Evolutionary conservation across 1,284 basidiomycete genomes (phyloP), one percentile per base, ranked within the genome.

Genomic region (Caloboletus firmus): DNA sequence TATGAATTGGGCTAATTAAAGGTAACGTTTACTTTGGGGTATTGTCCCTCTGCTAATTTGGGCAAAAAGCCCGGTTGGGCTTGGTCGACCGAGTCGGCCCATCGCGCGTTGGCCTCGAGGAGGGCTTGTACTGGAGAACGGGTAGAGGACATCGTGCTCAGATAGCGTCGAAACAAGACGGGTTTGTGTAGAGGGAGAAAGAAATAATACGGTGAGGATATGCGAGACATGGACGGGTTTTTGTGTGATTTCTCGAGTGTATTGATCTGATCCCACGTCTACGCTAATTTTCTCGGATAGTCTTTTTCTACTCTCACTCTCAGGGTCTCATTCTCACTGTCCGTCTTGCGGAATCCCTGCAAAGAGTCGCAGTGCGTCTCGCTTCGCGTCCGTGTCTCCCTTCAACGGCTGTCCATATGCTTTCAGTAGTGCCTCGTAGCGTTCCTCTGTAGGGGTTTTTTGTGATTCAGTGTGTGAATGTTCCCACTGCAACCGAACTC

Each of bases 61-160:
- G 72, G 61, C 54, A 92, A 87, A 60, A 93, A 89, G 15, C 72
- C 73, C 1, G 89, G 84, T 37, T 91, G 79, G n/a, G 74, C 67
- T 18, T 63, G 54, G 37, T 76, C 60, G 52, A 89, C 81, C 34
- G 82, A 79, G 31, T 73, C 66, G 1, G 87, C 83, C 88, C 87
- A 91, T 57, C 72, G 69, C 5, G 75, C 70, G 70, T 91, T 90
- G 52, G 78, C 71, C 24, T 74, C 66, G 57, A 89, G 78, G 52
- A 89, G 71, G 5, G 71, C 72, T 20, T 67, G 68, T 42, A 82
- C 68, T 49, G 70, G 57, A 13, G 72, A 65, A 39, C 43, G 17
- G 0, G 58, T 48, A 0, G 57, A 49, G 1, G 57, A 51, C 66
- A 67, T 69, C 6, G 51, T 46, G n/a, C 13, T 26, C 32, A 56